Evolutionary conservation across 805 yeast species (phyloP).

Genomic region (Cyberlindnera mississippiensis): DNA sequence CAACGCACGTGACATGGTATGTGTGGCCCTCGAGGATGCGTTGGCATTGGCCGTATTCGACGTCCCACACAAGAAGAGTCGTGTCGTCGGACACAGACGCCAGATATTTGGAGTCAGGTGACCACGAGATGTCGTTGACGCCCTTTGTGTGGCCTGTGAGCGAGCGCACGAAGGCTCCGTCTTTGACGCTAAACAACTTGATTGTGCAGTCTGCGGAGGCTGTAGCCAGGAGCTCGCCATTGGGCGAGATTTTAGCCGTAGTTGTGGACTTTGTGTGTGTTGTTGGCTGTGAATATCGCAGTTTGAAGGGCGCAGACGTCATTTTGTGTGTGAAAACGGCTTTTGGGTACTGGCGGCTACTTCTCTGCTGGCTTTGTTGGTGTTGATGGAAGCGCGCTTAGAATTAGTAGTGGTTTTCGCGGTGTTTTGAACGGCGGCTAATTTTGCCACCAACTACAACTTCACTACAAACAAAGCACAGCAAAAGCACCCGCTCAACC

Average conservation of each 20-base stretch:
- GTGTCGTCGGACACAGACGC: slow-evolving; percentile 89
- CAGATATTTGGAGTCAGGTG: slow-evolving; percentile 65
- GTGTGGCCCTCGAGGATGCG: slow-evolving; percentile 63
- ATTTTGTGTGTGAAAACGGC: background rate
- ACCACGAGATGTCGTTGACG: slow-evolving; percentile 71
- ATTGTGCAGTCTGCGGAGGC: slow-evolving; percentile 56
- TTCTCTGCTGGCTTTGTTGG: background rate
- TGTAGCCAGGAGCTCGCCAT: slow-evolving; percentile 55
- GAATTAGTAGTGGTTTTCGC: too few relatives aligned
- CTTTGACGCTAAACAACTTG: slow-evolving; percentile 48
- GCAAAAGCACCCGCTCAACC: too few relatives aligned
- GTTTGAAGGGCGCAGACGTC: slow-evolving; percentile 3
- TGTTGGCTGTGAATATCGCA: slow-evolving; percentile 5
- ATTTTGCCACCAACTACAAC: too few relatives aligned
- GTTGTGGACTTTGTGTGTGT: slow-evolving; percentile 30
- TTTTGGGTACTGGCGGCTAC: too few relatives aligned
- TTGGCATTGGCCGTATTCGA: slow-evolving; percentile 46
- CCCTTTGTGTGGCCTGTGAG: slow-evolving; percentile 63
- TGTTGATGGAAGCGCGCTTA: background rate
- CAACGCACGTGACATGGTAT: slow-evolving; percentile 71
- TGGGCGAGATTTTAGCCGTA: slow-evolving; percentile 56
- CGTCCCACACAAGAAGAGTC: slow-evolving; percentile 71
- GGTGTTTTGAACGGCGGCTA: too few relatives aligned
- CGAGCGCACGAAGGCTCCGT: slow-evolving; percentile 32
- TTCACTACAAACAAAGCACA: too few relatives aligned